Conservation (phyloP, 306 rosid genomes). For the Castanospermum australe region DNA sequence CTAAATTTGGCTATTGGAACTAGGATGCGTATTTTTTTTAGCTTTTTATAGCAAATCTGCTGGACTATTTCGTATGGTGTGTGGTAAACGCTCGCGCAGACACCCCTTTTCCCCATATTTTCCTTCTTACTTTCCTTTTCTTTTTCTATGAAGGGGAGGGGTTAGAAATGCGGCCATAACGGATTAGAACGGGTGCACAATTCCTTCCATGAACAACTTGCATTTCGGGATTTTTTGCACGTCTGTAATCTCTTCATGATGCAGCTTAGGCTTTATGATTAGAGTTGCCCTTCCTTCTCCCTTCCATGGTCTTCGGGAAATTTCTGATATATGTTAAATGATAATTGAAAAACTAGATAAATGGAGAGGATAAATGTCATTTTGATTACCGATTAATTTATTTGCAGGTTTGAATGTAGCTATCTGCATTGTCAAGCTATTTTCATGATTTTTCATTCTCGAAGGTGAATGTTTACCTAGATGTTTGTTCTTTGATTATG, state of each 20-base stretch:
- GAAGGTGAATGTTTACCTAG: background rate
- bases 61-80: background rate
- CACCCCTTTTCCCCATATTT: background rate
- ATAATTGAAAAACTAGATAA: background rate
- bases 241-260: background rate
- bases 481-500: conserved; percentile 13
- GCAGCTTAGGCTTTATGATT: background rate
- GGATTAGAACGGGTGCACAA: background rate
- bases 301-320: background rate
- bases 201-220: background rate
- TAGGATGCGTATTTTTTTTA: background rate
- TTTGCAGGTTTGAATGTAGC: background rate
- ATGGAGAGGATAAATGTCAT: background rate
- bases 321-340: background rate
- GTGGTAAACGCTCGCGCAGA: background rate
- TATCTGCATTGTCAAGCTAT: background rate
- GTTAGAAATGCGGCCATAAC: background rate
- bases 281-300: background rate
- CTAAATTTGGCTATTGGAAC: background rate
- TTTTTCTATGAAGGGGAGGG: background rate
- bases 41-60: background rate
- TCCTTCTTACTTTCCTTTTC: background rate
- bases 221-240: background rate
- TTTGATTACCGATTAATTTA: background rate
- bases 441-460: background rate